These are phyloP conservation scores for Tuctoria greenei DNA, from an alignment of 176 grass and related monocot species.

Conservation along the genomic window DNA sequence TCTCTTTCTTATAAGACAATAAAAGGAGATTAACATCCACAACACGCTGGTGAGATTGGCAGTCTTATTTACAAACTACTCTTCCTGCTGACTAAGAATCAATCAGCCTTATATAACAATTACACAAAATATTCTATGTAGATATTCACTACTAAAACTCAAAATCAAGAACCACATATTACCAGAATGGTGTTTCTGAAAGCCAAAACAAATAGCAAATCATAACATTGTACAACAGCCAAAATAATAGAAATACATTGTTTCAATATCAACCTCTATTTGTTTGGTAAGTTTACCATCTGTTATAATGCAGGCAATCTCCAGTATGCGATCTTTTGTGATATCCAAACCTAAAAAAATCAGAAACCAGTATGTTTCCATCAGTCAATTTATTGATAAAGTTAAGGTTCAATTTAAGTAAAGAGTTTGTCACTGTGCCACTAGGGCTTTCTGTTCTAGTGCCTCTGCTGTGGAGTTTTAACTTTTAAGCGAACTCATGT, in stretches of 20 bases:
- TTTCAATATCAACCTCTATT: slow-evolving; percentile 2
- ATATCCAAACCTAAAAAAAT: slow-evolving; percentile 2
- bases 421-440: background rate
- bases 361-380: background rate
- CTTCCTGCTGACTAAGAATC: background rate
- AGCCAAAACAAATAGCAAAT: background rate
- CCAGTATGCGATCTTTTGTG: background rate
- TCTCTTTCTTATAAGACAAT: background rate
- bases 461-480: background rate
- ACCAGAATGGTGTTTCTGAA: background rate
- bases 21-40: background rate
- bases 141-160: background rate
- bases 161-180: background rate
- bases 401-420: background rate
- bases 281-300: slow-evolving; percentile 1
- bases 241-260: background rate
- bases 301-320: slow-evolving; percentile 3
- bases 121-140: background rate
- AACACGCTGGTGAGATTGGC: background rate
- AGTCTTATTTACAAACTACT: background rate
- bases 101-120: background rate
- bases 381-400: background rate
- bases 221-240: background rate
- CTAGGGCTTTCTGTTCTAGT: background rate
- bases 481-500: background rate